Base-by-base conservation (phyloP, 768 basidiomycete species). In the Leccinellum rugosiceps region DNA sequence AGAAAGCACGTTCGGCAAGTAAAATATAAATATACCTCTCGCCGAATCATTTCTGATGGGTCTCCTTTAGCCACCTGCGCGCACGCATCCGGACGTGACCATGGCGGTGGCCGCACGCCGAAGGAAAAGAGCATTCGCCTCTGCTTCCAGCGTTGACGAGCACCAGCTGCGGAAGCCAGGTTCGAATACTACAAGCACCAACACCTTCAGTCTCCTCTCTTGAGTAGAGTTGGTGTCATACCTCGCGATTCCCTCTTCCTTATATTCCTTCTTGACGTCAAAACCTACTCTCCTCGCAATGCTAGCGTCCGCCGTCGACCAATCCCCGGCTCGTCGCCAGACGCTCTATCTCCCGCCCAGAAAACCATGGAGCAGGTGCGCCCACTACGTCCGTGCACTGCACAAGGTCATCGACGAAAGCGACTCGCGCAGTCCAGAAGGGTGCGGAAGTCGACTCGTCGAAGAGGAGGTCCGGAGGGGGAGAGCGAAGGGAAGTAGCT, bases 381-480 rank as follows among this genome's bases (percentile, higher is more conserved):
- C 30, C 80, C 81, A 91, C 63, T 92, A 93, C 65, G 75, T 95
- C 48, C 84, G 89, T 35, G 80, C 88, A 1, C 73, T 98, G 23
- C 86, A 93, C 74, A 94, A 91, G 75, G 96, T 99, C 46, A 88
- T 98, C 58, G 94, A 97, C 61, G 81, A 94, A 66, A 88, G 90
- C 61, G 95, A 98, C 74, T 94, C 95, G 1, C 79, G 96, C 41
- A 96, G 98, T 76, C 96, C 97, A 2, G 90, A 96, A 57, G 95
- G 96, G 0, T 95, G 93, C 43, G 75, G 96, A 62, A 96, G 93
- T 73, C 80, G 88, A 52, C 79, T 96, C 38, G 94, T 98, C 5
- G 97, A 99, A 71, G 92, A 96, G 67, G 95, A 97, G 70, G 94
- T 97, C 1, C 78, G 90, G 46, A 78, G 92, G 60, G 90, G 34